A percentile compares a stretch with the other conserved stretches of the same genome.
phyloP scores from a whole-genome alignment of 2,329 filamentous ascomycete species.

The Hypoxylon sp. region DNA sequence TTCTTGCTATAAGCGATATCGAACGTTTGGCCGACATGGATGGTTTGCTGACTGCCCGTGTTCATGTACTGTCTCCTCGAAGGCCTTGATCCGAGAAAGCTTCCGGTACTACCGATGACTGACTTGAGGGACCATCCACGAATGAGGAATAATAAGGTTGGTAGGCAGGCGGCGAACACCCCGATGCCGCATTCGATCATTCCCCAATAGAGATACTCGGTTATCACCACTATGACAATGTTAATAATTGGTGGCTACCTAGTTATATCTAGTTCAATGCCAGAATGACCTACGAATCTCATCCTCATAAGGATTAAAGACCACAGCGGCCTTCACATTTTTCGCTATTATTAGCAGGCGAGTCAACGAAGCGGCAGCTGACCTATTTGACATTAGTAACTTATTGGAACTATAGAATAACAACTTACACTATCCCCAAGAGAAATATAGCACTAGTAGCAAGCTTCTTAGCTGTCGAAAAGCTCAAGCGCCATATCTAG shows the following conservation, averaged over 20 bases:
- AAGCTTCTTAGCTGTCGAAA: constrained; percentile 29
- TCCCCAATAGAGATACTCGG: constrained; percentile 36
- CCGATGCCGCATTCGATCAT: constrained; percentile 37
- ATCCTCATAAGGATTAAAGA: constrained; percentile 27
- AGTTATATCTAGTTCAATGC: background rate
- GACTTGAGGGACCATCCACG: background rate
- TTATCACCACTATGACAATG: constrained; percentile 27
- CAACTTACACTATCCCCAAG: constrained; percentile 38
- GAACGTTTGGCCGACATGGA: constrained; percentile 5
- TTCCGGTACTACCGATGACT: constrained; percentile 12
- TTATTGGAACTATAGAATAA: background rate
- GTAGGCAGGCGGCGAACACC: constrained; percentile 36
- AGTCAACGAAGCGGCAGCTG: constrained; percentile 28
- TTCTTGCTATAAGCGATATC: constrained; percentile 3
- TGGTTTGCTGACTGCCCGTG: constrained; percentile 8
- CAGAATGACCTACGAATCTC: constrained; percentile 13
- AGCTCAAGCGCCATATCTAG: constrained; percentile 39
- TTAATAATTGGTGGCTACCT: background rate
- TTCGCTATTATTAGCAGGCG: constrained; percentile 28
- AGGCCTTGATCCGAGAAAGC: constrained; percentile 8
- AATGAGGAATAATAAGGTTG: constrained; percentile 29
- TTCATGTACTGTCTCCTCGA: constrained; percentile 13
- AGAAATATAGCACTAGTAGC: constrained; percentile 24
- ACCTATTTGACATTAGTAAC: constrained; percentile 18
- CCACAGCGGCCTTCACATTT: constrained; percentile 14